phyloP scores from a whole-genome alignment of 1,284 basidiomycete species.

The Trichosporon sp. region DNA sequence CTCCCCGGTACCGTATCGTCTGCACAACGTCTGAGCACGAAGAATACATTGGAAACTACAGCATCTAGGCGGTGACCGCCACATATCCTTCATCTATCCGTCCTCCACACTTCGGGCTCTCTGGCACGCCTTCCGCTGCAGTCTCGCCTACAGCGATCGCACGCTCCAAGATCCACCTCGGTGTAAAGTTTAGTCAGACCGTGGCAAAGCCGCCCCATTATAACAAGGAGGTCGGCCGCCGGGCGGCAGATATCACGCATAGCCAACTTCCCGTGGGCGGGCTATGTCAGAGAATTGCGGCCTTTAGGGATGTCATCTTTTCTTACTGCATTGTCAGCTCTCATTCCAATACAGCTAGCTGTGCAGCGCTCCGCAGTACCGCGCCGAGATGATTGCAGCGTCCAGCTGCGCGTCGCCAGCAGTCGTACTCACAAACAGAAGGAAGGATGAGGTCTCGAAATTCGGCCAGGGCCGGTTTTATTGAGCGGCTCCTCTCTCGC shows the following conservation, averaged over 20 bases:
- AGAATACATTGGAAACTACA: background rate
- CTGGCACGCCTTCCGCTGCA: background rate
- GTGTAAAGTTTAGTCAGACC: conserved; percentile 31
- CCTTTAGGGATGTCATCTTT: conserved; percentile 32
- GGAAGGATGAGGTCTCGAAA: conserved; percentile 3
- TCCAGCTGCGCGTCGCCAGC: background rate
- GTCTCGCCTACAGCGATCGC: background rate
- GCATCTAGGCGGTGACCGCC: background rate
- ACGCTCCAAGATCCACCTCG: background rate
- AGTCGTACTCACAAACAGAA: conserved; percentile 1
- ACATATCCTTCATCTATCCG: conserved; percentile 1
- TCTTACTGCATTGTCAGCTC: conserved; percentile 17
- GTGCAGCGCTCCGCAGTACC: background rate
- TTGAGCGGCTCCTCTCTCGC: background rate
- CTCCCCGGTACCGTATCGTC: background rate
- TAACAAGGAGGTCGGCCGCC: conserved; percentile 42
- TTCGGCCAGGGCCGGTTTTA: background rate
- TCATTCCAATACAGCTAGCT: background rate
- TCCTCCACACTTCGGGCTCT: background rate
- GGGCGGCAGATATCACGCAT: conserved; percentile 32
- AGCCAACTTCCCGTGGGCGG: conserved; percentile 1
- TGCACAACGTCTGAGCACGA: background rate
- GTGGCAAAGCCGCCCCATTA: conserved; percentile 31
- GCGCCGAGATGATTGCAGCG: background rate
- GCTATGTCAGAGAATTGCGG: conserved; percentile 4